These are phyloP conservation scores for Colletotrichum cordylinicola DNA, from an alignment of 2,329 filamentous ascomycete genomes.

Conservation along the genomic window DNA sequence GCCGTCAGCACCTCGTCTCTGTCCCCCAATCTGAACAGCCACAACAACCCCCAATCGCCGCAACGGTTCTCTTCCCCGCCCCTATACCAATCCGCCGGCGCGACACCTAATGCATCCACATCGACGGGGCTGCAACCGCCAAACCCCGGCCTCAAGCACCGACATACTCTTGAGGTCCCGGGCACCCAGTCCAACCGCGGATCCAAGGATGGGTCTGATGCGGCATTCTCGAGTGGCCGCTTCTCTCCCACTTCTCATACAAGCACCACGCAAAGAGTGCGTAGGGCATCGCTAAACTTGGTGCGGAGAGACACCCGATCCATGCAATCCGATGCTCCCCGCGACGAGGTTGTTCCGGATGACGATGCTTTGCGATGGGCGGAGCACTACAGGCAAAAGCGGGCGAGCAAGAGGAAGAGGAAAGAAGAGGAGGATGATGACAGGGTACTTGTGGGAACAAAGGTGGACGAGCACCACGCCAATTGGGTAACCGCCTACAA, in stretches of 20 bases:
- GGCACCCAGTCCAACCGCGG: conserved; percentile 68
- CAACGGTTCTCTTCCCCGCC: conserved; percentile 72
- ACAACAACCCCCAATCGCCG: conserved; percentile 35
- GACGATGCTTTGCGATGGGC: conserved; percentile 93
- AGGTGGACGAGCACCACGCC: conserved; percentile 95
- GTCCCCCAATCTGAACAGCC: conserved; percentile 23
- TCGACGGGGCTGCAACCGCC: conserved; percentile 60
- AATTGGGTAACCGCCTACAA: conserved; percentile 99
- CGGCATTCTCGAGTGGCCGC: conserved; percentile 73
- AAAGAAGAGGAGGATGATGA: conserved; percentile 92
- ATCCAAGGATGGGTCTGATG: conserved; percentile 77
- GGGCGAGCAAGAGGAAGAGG: conserved; percentile 83
- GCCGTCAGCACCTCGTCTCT: conserved; percentile 11
- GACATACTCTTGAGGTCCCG: conserved; percentile 89
- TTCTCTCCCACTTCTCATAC: conserved; percentile 82
- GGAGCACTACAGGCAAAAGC: conserved; percentile 89
- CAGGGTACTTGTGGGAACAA: conserved; percentile 92
- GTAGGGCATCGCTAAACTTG: conserved; percentile 84
- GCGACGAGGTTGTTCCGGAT: conserved; percentile 85
- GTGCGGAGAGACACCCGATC: conserved; percentile 83
- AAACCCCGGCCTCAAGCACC: conserved; percentile 71
- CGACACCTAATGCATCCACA: conserved; percentile 42
- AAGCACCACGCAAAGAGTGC: conserved; percentile 55
- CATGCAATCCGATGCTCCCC: conserved; percentile 80
- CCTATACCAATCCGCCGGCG: conserved; percentile 50